Evolutionary conservation across 805 yeast species (phyloP), one percentile per base, ranked within the genome.

Genomic region (Yamadazyma kitorensis): DNA sequence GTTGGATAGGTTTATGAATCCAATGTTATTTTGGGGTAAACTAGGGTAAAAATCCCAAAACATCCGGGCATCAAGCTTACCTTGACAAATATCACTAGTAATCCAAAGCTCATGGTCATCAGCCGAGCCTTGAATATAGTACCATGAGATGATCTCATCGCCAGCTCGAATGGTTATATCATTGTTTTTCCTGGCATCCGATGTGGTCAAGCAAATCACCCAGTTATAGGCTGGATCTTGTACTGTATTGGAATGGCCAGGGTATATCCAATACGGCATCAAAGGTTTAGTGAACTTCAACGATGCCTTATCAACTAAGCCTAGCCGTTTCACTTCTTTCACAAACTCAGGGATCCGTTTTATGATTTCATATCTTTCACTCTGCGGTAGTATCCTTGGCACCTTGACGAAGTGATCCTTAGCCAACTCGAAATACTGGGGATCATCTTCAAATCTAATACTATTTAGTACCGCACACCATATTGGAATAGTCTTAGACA

Each of bases 31-130:
- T 20, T 8, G 23, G n/a, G 18, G 12, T 27, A 34, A n/a, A 2
- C 13, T 14, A 11, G 33, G 33, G 16, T 29, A 34, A 14, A 13
- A 19, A 3, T 13, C 12, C 41, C 29, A 45, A 36, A 21, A 58
- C 36, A 18, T 39, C 27, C 3, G 50, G 0, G 89, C 78, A 1
- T 67, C 70, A 19, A 86, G 54, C 0, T 68, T 61, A 4, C 72
- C 64, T 0, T 82, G 73, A 23, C 64, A 60, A 1, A 61, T 30
- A 4, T 53, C 56, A 22, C 41, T 41, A 1, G 66, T 52, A 0
- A 61, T 59, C 97, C 96, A 88, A 8, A 81, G 62, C 49, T 88
- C 97, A 53, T 88, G 95, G 49, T 89, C 96, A 55, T 88, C 97
- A 0, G 93, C 96, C 0, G 96, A 93, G 1, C 97, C 97, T 56